Conservation (phyloP, 352 stramenopile genomes). For the Phytophthora vignae region DNA sequence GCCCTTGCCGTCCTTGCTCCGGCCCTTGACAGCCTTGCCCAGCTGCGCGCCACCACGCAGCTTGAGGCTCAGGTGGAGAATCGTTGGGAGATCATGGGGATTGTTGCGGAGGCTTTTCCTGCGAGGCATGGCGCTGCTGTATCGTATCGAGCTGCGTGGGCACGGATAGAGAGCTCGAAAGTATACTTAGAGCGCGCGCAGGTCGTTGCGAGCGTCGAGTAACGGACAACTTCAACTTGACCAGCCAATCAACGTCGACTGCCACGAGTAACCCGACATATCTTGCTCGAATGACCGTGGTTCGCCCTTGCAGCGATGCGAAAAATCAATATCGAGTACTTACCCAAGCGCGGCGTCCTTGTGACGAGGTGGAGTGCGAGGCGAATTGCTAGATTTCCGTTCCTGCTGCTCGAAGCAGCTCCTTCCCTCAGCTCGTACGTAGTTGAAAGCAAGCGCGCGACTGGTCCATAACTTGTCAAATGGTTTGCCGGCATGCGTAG, state of each 20-base stretch:
- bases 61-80: constrained; percentile 51
- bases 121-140: constrained; percentile 20
- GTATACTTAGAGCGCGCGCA: constrained; percentile 14
- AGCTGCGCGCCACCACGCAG: constrained; percentile 75
- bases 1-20: constrained; percentile 70
- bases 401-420: no score
- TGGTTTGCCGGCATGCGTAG: no score
- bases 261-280: not conserved
- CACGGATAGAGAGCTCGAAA: not conserved
- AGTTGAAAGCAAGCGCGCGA: no score
- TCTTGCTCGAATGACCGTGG: not conserved
- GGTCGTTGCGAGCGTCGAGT: not conserved
- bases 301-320: not conserved
- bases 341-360: no score
- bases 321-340: not conserved
- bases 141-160: not conserved
- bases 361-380: no score
- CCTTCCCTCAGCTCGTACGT: no score
- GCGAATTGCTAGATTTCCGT: no score
- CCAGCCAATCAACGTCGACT: constrained; percentile 15
- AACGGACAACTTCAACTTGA: constrained; percentile 37
- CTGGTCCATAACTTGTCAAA: no score
- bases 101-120: constrained; percentile 39
- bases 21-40: constrained; percentile 81
- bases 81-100: not conserved